A percentile compares a stretch with the other conserved stretches of the same genome.
phyloP scores from a whole-genome alignment of 2,329 filamentous ascomycete species.

The Aspergillus uvarum region DNA sequence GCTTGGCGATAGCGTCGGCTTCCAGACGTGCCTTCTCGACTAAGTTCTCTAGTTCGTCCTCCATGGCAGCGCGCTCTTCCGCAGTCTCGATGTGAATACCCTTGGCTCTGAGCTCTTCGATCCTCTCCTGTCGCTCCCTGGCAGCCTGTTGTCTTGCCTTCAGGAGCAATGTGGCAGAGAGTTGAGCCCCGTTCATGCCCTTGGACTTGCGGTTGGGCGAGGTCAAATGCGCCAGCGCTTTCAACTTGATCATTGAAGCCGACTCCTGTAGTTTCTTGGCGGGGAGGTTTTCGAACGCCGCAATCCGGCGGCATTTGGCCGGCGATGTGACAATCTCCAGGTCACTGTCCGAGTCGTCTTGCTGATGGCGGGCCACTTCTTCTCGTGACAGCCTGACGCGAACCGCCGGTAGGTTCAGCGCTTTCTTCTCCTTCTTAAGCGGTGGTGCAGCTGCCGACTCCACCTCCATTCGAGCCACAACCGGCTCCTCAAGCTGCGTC shows the following conservation, averaged over 20 bases:
- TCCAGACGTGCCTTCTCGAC: slow-evolving; percentile 81
- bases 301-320: slow-evolving; percentile 43
- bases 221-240: slow-evolving; percentile 71
- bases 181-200: slow-evolving; percentile 66
- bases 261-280: slow-evolving; percentile 61
- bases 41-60: slow-evolving; percentile 82
- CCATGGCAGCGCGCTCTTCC: slow-evolving; percentile 80
- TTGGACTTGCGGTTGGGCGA: slow-evolving; percentile 51
- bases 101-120: slow-evolving; percentile 74
- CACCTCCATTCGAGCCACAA: slow-evolving; percentile 9
- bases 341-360: slow-evolving; percentile 51
- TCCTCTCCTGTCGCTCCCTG: slow-evolving; percentile 70
- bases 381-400: slow-evolving; percentile 44
- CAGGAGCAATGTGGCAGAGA: slow-evolving; percentile 67
- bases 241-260: slow-evolving; percentile 65
- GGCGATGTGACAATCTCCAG: slow-evolving; percentile 62
- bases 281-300: slow-evolving; percentile 70
- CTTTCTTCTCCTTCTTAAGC: slow-evolving; percentile 29
- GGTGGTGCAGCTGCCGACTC: slow-evolving; percentile 8
- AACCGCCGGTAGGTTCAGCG: slow-evolving; percentile 33
- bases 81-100: slow-evolving; percentile 79
- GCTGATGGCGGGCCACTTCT: slow-evolving; percentile 34
- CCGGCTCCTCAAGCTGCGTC: slow-evolving; percentile 14
- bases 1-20: slow-evolving; percentile 72
- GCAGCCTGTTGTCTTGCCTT: slow-evolving; percentile 79